phyloP scores from a whole-genome alignment of 1,284 basidiomycete genomes.

The Ustilago cynodontis region DNA sequence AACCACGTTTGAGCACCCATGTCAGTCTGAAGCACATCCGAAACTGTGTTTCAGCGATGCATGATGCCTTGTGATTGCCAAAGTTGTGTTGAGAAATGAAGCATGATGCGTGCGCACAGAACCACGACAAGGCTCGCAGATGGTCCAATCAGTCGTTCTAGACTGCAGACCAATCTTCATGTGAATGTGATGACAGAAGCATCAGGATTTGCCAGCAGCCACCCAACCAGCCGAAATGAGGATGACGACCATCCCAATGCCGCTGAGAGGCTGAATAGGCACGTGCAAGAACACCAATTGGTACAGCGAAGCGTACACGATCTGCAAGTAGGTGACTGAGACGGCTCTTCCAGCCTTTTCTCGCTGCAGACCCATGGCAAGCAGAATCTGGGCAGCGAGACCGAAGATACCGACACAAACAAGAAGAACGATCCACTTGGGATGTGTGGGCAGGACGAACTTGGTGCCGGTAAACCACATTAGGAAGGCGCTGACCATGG shows the following conservation, averaged over 20 bases:
- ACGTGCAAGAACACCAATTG: constrained; percentile 53
- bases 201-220: constrained; percentile 33
- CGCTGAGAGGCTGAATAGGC: constrained; percentile 48
- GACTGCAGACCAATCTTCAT: neutral
- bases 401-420: constrained; percentile 57
- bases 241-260: constrained; percentile 49
- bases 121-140: neutral
- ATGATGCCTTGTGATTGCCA: neutral
- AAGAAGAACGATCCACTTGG: constrained; percentile 50
- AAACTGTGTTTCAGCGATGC: neutral
- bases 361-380: constrained; percentile 54
- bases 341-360: constrained; percentile 56
- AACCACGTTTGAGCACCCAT: neutral
- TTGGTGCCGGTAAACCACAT: constrained; percentile 45
- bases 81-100: neutral
- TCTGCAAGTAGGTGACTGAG: constrained; percentile 48
- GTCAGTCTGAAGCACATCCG: neutral
- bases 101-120: no score
- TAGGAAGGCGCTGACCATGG: constrained; percentile 73
- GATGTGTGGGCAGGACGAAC: constrained; percentile 42
- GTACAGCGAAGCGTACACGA: constrained; percentile 48
- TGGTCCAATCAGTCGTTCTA: no score
- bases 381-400: constrained; percentile 52
- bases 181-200: neutral
- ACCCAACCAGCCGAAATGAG: constrained; percentile 53